Evolutionary conservation across 768 basidiomycete genomes (phyloP), one percentile per base, ranked within the genome.

Genomic region (Paxillus involutus): DNA sequence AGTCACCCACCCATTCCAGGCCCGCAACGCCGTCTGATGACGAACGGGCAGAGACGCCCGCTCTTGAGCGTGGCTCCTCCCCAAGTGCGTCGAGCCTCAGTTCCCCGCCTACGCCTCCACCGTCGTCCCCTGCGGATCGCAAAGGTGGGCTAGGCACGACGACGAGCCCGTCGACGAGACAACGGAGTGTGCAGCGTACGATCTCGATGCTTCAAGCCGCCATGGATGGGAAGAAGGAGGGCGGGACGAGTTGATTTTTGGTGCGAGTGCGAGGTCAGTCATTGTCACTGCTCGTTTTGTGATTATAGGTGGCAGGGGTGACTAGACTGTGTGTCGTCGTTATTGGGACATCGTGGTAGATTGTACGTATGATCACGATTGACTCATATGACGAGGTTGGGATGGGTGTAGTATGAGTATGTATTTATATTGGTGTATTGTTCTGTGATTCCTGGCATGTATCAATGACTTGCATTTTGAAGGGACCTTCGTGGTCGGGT

Each of bases 1-100:
- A 36, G 19, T 55, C 35, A 2, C 52, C 54, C 1, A 2, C 35
- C 26, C 13, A 21, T 32, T 45, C 48, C 2, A 26, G 65, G 41
- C 26, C 66, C 0, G 56, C 59, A 44, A 58, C 59, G 0, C 63
- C 66, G 1, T 65, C 62, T 3, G 88, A 85, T 43, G 69, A 65
- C 13, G 59, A 64, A 17, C 60, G 64, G 9, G 32, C 49, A 9
- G 66, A 65, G 21, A 65, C 66, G 1, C 66, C 66, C 0, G 47
- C 61, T 4, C 57, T 67, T n/a, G 66, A 67, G 26, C 63, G 59
- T 0, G 57, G 58, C 0, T 68, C 66, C 3, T 67, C 66, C 0
- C 63, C 66, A 1, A 67, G 66, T 37, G 48, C 32, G 1, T 63
- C 66, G 36, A 68, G 66, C 44, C 30, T 51, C 3, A 67, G 59